A percentile compares a stretch with the other conserved stretches of the same genome.
phyloP scores from a whole-genome alignment of 2,329 filamentous ascomycete genomes.

The Aspergillus uvarum region DNA sequence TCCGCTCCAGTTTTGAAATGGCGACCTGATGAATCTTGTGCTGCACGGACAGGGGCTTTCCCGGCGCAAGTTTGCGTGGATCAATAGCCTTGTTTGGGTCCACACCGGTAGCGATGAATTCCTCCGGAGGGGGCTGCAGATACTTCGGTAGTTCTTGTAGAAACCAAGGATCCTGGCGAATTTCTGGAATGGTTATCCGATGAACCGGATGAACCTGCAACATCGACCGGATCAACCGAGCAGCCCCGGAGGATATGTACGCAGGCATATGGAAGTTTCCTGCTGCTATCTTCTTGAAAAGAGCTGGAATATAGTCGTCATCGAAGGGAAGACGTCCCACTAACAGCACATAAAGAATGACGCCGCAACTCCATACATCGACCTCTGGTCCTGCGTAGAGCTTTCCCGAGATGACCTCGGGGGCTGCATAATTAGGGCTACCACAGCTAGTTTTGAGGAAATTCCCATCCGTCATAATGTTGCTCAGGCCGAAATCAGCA shows the following conservation, averaged over 20 bases:
- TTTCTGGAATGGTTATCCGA: slow-evolving; percentile 89
- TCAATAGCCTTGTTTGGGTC: slow-evolving; percentile 90
- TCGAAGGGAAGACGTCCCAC: slow-evolving; percentile 81
- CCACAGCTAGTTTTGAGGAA: slow-evolving; percentile 98
- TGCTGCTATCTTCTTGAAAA: slow-evolving; percentile 96
- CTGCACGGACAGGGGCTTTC: slow-evolving; percentile 74
- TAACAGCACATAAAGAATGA: slow-evolving; percentile 66
- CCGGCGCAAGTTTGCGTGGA: slow-evolving; percentile 75
- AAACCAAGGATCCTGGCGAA: slow-evolving; percentile 93
- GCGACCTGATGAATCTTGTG: slow-evolving; percentile 90
- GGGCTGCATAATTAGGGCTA: slow-evolving; percentile 96
- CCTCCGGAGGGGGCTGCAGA: slow-evolving; percentile 80
- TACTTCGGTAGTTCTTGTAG: slow-evolving; percentile 81
- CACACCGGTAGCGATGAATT: slow-evolving; percentile 90
- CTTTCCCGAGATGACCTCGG: slow-evolving; percentile 97
- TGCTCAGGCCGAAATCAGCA: slow-evolving; percentile 96
- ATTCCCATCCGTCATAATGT: slow-evolving; percentile 99
- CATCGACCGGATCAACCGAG: slow-evolving; percentile 79
- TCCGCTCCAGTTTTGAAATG: slow-evolving; percentile 92
- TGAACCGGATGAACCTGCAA: slow-evolving; percentile 92
- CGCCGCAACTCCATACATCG: slow-evolving; percentile 75
- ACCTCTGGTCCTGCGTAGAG: slow-evolving; percentile 96
- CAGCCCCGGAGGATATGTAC: slow-evolving; percentile 82
- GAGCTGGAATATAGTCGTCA: slow-evolving; percentile 94
- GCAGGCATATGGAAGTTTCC: slow-evolving; percentile 90